A percentile compares a stretch with the other conserved stretches of the same genome.
Evolutionary conservation across 257 asterid species (phyloP).

Genomic region (Thymus mandschuricus): DNA sequence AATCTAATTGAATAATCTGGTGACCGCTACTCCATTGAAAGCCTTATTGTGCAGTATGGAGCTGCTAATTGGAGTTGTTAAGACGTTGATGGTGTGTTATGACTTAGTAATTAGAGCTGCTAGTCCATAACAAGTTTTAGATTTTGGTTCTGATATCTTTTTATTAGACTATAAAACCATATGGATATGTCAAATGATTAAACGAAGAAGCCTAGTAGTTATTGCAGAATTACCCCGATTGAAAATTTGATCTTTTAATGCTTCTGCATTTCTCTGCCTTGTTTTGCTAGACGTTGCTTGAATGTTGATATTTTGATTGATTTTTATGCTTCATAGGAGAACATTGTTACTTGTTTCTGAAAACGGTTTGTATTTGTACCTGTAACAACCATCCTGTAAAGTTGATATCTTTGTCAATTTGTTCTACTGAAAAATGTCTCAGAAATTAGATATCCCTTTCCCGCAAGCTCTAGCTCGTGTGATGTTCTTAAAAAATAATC

Average conservation of each 20-base stretch:
- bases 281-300: neutral
- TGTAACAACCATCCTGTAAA: constrained; percentile 2
- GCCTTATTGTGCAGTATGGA: neutral
- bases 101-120: neutral
- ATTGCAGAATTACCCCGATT: neutral
- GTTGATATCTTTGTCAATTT: constrained; percentile 6
- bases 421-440: neutral
- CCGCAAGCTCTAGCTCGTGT: constrained; percentile 3
- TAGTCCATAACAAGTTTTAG: neutral
- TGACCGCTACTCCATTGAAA: neutral
- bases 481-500: neutral
- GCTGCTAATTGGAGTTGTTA: neutral
- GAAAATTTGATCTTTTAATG: neutral
- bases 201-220: neutral
- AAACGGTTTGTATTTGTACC: constrained; percentile 3
- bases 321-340: neutral
- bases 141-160: neutral
- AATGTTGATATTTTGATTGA: neutral
- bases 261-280: neutral
- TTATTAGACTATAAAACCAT: neutral
- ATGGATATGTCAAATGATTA: neutral
- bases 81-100: neutral
- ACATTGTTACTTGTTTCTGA: neutral
- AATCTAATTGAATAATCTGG: neutral
- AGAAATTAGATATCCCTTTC: neutral